Percentiles rank a stretch among this genome's conserved stretches.
These are phyloP conservation scores for Warburgia ugandensis DNA, from an alignment of 164 flowering plant species.

Conservation along the genomic window DNA sequence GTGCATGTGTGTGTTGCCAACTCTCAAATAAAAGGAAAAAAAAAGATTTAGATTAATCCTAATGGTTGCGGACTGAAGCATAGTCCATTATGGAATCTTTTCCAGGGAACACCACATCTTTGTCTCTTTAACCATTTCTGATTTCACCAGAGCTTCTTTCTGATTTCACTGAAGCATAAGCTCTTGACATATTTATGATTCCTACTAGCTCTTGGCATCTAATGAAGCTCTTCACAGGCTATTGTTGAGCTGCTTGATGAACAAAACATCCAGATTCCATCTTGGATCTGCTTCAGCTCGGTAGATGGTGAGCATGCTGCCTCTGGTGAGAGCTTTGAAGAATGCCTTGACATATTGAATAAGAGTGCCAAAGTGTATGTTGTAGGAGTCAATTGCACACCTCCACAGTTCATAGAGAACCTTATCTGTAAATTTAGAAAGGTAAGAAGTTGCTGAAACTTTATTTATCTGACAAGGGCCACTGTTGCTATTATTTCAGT, in stretches of 20 bases:
- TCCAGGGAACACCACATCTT: background rate
- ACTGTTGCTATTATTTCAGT: too few relatives aligned
- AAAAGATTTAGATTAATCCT: too few relatives aligned
- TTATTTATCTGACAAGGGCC: too few relatives aligned
- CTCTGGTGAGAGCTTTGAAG: conserved; percentile 72
- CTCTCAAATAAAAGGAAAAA: too few relatives aligned
- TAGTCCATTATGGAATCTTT: background rate
- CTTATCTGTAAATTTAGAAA: conserved; percentile 50
- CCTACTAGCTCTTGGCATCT: background rate
- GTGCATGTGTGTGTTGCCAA: too few relatives aligned
- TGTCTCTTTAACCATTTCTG: background rate
- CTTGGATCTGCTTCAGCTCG: conserved; percentile 85
- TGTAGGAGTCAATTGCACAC: conserved; percentile 85
- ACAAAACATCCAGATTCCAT: conserved; percentile 56
- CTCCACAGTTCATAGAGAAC: conserved; percentile 63
- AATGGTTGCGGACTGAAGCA: background rate
- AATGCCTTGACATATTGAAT: conserved; percentile 55
- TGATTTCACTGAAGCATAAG: background rate
- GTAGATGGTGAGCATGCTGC: conserved; percentile 79
- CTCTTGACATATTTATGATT: background rate
- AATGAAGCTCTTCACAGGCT: conserved; percentile 37
- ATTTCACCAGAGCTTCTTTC: background rate
- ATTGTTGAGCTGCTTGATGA: conserved; percentile 75
- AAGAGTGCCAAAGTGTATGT: conserved; percentile 45
- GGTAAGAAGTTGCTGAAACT: conserved; percentile 24